Evolutionary conservation across 2,329 filamentous ascomycete genomes (phyloP), one percentile per base, ranked within the genome.

Genomic region (Thelonectria blattea): DNA sequence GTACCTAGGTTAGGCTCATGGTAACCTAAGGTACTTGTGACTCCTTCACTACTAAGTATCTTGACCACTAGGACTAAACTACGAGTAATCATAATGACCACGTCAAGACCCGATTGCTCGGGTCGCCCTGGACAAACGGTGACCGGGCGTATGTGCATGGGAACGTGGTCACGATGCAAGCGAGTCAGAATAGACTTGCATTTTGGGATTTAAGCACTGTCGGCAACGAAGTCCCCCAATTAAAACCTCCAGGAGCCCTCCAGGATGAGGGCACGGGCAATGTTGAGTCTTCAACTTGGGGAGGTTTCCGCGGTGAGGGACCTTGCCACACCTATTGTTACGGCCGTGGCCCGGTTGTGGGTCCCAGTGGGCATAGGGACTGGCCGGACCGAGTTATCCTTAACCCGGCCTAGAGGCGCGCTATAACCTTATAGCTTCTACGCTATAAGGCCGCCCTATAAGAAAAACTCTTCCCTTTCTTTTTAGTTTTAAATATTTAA

Each of bases 311-410:
- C 58, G 50, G 43, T 30, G 39, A 20, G 14, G 5, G 12, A 12
- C 41, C 48, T 58, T 42, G 49, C 47, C 55, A 51, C 47, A 57
- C 46, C n/a, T n/a, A n/a, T n/a, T n/a, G n/a, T n/a, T n/a, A n/a
- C n/a, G n/a, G n/a, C n/a, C n/a, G n/a, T n/a, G n/a, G n/a, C n/a
- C n/a, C n/a, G n/a, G n/a, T n/a, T n/a, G n/a, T n/a, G n/a, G n/a
- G 22, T 24, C 22, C 22, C 22, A 24, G 22, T 6, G 22, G 22
- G 22, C 22, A 24, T 6, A 4, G 22, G 22, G 22, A 24, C 22
- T 24, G 6, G 22, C 22, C 22, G 22, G 6, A 6, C 22, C 22
- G 22, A 6, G 22, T 24, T 24, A 24, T 24, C 22, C 22, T 24
- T 24, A 6, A 24, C 22, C 22, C 22, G 22, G 6, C 22, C 22